Evolutionary conservation across 2,329 filamentous ascomycete species (phyloP).

Genomic region (Arthrobotrys sinensis): DNA sequence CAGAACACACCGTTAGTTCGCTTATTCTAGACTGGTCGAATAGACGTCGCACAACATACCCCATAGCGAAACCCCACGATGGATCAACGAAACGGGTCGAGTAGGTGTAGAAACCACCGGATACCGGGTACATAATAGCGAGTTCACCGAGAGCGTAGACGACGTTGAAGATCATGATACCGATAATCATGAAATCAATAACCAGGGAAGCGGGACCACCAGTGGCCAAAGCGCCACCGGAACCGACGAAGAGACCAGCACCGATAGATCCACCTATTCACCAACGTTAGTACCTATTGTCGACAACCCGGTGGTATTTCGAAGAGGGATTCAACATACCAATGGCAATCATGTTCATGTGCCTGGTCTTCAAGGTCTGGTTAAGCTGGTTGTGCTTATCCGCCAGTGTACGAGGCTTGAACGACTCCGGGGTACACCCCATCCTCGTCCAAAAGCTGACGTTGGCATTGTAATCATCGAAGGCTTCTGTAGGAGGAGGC

Average conservation of each 20-base stretch:
- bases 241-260: constrained; percentile 77
- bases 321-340: constrained; percentile 73
- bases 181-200: constrained; percentile 72
- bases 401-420: constrained; percentile 65
- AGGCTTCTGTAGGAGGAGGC: constrained; percentile 10
- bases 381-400: constrained; percentile 67
- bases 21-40: constrained; percentile 1
- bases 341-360: constrained; percentile 76
- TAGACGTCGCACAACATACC: constrained; percentile 62
- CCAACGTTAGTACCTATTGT: constrained; percentile 66
- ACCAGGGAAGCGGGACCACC: constrained; percentile 67
- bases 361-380: constrained; percentile 72
- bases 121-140: constrained; percentile 75
- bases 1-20: constrained; percentile 29
- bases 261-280: constrained; percentile 74
- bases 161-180: constrained; percentile 75
- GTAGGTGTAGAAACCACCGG: constrained; percentile 76
- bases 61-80: constrained; percentile 73
- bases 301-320: constrained; percentile 75
- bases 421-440: constrained; percentile 67
- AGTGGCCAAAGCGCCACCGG: constrained; percentile 71
- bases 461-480: constrained; percentile 62
- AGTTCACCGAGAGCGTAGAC: constrained; percentile 76
- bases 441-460: constrained; percentile 67
- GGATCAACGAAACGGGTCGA: constrained; percentile 74